Evolutionary conservation across 2,329 filamentous ascomycete genomes (phyloP).

Genomic region (Penicillium hesseltinei): DNA sequence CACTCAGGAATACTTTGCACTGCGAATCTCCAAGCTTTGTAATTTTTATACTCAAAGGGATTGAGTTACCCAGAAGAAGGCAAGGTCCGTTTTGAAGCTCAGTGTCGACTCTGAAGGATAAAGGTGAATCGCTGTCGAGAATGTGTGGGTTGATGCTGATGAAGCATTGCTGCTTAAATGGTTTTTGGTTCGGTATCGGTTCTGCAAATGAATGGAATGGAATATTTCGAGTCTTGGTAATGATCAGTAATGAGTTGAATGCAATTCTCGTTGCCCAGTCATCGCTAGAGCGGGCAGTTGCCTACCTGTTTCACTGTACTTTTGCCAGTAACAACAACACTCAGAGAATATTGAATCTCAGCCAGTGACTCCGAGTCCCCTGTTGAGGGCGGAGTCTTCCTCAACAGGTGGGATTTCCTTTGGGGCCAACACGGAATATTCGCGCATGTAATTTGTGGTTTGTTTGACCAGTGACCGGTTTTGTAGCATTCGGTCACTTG

Average conservation of each 20-base stretch:
- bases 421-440: background rate
- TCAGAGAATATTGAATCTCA: background rate
- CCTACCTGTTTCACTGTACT: background rate
- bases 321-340: background rate
- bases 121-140: too few relatives aligned
- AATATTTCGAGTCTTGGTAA: background rate
- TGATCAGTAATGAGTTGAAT: background rate
- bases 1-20: conserved; percentile 7
- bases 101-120: conserved; percentile 3
- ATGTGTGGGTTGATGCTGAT: background rate
- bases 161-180: background rate
- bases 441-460: background rate
- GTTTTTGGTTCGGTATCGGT: background rate
- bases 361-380: background rate
- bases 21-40: background rate
- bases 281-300: background rate
- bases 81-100: conserved; percentile 16
- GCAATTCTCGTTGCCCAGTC: too few relatives aligned
- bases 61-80: conserved; percentile 8
- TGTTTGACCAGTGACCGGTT: background rate
- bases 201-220: background rate
- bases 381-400: background rate
- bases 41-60: conserved; percentile 15
- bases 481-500: conserved; percentile 3
- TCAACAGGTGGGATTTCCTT: background rate